These are phyloP conservation scores for Mycosphaerella sp. DNA, from an alignment of 2,329 filamentous ascomycete species.

Conservation along the genomic window DNA sequence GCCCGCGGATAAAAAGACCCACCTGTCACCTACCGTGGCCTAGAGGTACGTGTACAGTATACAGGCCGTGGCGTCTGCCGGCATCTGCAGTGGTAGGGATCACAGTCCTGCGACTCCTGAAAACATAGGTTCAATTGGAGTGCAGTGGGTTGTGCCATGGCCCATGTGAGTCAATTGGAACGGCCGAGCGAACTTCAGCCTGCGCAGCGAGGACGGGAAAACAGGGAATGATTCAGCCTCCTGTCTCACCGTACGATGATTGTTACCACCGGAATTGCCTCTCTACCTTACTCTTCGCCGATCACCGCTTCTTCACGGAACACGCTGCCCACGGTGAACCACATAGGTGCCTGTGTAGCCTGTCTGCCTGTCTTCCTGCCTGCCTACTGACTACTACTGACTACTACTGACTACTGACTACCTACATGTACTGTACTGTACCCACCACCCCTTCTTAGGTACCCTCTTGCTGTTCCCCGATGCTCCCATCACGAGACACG, in stretches of 20 bases:
- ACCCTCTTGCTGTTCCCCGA: slow-evolving; percentile 4
- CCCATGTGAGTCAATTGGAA: neutral
- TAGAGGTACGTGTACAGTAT: neutral
- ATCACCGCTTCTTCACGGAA: slow-evolving; percentile 2
- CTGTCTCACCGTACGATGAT: slow-evolving; percentile 16
- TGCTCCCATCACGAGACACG: slow-evolving; percentile 6
- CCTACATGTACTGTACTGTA: too few relatives aligned
- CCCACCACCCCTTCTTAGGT: neutral
- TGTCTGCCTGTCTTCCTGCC: too few relatives aligned
- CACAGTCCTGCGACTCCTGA: neutral
- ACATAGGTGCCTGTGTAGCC: too few relatives aligned
- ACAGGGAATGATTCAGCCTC: slow-evolving; percentile 12
- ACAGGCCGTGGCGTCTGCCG: slow-evolving; percentile 8
- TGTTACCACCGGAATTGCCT: slow-evolving; percentile 16
- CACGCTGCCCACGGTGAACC: slow-evolving; percentile 9
- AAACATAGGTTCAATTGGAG: neutral
- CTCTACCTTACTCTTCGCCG: slow-evolving; percentile 13
- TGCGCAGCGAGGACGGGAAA: neutral
- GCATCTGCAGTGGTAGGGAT: slow-evolving; percentile 12
- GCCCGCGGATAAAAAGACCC: slow-evolving; percentile 1
- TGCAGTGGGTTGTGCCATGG: neutral
- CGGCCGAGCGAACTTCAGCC: slow-evolving; percentile 5
- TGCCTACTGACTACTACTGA: too few relatives aligned
- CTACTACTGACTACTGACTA: too few relatives aligned
- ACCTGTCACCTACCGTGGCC: slow-evolving; percentile 10